These are phyloP conservation scores for Trichophyton verrucosum DNA, from an alignment of 2,329 filamentous ascomycete genomes.

Conservation along the genomic window DNA sequence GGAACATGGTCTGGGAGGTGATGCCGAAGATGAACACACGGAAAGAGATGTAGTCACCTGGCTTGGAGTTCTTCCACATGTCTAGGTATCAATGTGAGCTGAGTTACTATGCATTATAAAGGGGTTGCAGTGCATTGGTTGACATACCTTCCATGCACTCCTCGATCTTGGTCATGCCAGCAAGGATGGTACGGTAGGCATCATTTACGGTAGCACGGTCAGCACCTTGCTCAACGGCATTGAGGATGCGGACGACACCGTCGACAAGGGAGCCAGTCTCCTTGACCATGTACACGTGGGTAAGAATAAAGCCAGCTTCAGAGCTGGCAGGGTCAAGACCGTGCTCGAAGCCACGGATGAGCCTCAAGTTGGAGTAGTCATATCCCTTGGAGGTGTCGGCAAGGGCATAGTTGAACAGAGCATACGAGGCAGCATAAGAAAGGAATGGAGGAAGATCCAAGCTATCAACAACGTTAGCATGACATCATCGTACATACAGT, in stretches of 20 bases:
- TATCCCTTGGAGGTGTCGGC: slow-evolving; percentile 43
- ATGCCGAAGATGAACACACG: slow-evolving; percentile 97
- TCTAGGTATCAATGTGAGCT: slow-evolving; percentile 26
- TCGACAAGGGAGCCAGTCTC: slow-evolving; percentile 67
- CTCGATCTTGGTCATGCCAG: slow-evolving; percentile 58
- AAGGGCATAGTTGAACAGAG: slow-evolving; percentile 52
- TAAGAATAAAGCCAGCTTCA: slow-evolving; percentile 90
- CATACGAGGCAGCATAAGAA: slow-evolving; percentile 60
- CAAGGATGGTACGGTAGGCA: slow-evolving; percentile 50
- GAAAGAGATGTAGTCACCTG: slow-evolving; percentile 74
- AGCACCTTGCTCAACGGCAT: slow-evolving; percentile 38
- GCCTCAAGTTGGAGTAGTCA: slow-evolving; percentile 54
- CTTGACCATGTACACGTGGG: slow-evolving; percentile 90
- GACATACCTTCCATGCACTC: slow-evolving; percentile 59
- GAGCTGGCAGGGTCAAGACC: slow-evolving; percentile 77
- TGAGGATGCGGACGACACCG: slow-evolving; percentile 56
- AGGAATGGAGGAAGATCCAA: slow-evolving; percentile 80
- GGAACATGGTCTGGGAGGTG: slow-evolving; percentile 87
- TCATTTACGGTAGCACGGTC: slow-evolving; percentile 51
- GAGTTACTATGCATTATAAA: background rate
- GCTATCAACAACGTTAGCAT: slow-evolving; percentile 25
- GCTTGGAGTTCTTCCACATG: slow-evolving; percentile 87
- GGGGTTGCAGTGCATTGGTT: background rate
- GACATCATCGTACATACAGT: background rate
- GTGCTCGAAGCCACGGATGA: slow-evolving; percentile 83